These are phyloP conservation scores for Aspergillus sp. DNA, from an alignment of 2,329 filamentous ascomycete species.

Conservation along the genomic window DNA sequence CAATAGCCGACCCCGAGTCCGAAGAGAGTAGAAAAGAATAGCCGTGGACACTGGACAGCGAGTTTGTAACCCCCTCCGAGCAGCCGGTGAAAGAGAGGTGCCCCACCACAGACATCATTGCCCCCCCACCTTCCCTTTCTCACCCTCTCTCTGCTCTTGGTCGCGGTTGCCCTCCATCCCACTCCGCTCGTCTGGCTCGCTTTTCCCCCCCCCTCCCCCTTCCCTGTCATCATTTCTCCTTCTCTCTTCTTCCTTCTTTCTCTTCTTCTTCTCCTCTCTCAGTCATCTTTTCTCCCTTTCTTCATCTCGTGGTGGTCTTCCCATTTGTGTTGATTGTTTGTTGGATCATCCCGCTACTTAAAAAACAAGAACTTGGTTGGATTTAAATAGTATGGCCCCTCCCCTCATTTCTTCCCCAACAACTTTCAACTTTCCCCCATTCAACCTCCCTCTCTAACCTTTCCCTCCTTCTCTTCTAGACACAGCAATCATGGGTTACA, in stretches of 20 bases:
- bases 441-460: slow-evolving; percentile 17
- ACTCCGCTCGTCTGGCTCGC: slow-evolving; percentile 13
- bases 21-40: neutral
- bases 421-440: slow-evolving; percentile 8
- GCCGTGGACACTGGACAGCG: neutral
- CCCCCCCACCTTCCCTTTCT: slow-evolving; percentile 34
- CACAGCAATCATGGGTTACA: slow-evolving; percentile 74
- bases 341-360: neutral
- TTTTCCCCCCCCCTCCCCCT: slow-evolving; percentile 14
- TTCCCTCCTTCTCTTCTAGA: slow-evolving; percentile 15
- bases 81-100: slow-evolving; percentile 21
- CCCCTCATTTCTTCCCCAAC: slow-evolving; percentile 9
- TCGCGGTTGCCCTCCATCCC: slow-evolving; percentile 3
- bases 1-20: neutral
- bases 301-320: slow-evolving; percentile 23
- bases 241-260: slow-evolving; percentile 14
- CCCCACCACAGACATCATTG: slow-evolving; percentile 37
- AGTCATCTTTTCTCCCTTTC: slow-evolving; percentile 19
- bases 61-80: slow-evolving; percentile 3
- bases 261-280: slow-evolving; percentile 10
- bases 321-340: slow-evolving; percentile 11
- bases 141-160: slow-evolving; percentile 2
- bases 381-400: slow-evolving; percentile 21
- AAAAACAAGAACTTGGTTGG: neutral
- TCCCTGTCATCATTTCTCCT: slow-evolving; percentile 13